Evolutionary conservation across 2,329 filamentous ascomycete genomes (phyloP), one percentile per base, ranked within the genome.

Genomic region (Harringtonia aguacate): DNA sequence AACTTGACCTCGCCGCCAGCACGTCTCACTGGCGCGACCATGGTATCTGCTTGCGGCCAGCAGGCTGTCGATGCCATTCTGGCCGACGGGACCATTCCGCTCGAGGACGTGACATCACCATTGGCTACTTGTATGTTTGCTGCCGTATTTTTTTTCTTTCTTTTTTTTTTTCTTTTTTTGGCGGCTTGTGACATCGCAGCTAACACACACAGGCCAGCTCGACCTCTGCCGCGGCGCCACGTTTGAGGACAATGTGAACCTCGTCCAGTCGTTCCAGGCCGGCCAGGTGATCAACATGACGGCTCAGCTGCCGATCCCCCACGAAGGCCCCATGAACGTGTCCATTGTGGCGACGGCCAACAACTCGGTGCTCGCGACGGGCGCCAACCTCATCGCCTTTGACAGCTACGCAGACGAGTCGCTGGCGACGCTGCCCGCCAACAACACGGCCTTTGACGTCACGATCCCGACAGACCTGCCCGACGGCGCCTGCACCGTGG

Each of bases 281-380:
- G 68, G 68, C n/a, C 58, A 72, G 52, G 58, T 58, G 20, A 57
- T 73, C 46, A 56, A 59, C 50, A 64, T 72, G 51, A 58, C 56
- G 9, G 60, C 66, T 31, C 51, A 50, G 22, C 55, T 71, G 13
- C 60, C 64, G 10, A 69, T 71, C 43, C 62, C 68, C 8, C 67
- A 69, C 56, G 65, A 64, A 17, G 67, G 67, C 0, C 62, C 63
- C 14, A 61, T 61, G 55, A 80, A 80, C 57, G 72, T 81, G 33
- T 75, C 70, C 17, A 66, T 81, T 40, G 67, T 81, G 51, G 65
- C 73, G 53, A 72, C 69, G 12, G 61, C 63, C 31, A 67, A 66
- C 50, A 71, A 77, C 61, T 62, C 56, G 22, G 58, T 75, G 47
- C 64, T 81, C 22, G 31, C 22, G 10, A n/a, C 39, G 7, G 75